These are phyloP conservation scores for Trichoderma virens DNA, from an alignment of 495 filamentous ascomycete genomes.

Conservation along the genomic window DNA sequence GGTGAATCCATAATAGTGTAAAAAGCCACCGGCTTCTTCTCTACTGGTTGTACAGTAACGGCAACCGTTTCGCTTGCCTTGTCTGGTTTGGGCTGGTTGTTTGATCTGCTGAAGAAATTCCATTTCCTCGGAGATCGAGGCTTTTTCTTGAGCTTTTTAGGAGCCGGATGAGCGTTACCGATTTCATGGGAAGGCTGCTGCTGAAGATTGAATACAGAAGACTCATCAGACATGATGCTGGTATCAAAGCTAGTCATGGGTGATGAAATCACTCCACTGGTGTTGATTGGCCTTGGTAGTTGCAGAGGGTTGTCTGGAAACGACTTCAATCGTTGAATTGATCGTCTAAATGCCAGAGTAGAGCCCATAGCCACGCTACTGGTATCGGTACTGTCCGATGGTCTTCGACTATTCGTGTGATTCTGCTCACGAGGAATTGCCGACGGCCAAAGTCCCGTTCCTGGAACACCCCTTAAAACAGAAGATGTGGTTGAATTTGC, in stretches of 20 bases:
- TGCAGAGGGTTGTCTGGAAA: constrained; percentile 29
- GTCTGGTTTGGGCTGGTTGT: constrained; percentile 39
- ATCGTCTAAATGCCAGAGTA: constrained; percentile 44
- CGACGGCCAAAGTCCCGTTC: constrained; percentile 45
- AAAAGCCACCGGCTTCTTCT: constrained; percentile 52
- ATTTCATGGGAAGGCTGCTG: constrained; percentile 17
- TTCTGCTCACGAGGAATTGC: constrained; percentile 30
- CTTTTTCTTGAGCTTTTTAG: constrained; percentile 51
- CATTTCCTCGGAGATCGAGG: constrained; percentile 59
- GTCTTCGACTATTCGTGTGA: constrained; percentile 24
- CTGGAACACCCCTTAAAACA: constrained; percentile 29
- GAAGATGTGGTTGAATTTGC: constrained; percentile 33
- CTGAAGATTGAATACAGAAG: constrained; percentile 23
- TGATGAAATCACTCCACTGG: constrained; percentile 30
- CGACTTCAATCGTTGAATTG: constrained; percentile 39
- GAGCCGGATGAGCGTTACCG: constrained; percentile 15
- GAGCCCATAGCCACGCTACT: constrained; percentile 32
- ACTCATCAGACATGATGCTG: constrained; percentile 46
- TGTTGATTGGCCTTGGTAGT: constrained; percentile 36
- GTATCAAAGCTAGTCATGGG: constrained; percentile 43
- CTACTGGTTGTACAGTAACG: constrained; percentile 33
- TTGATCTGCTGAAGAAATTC: constrained; percentile 75
- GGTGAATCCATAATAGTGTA: constrained; percentile 75
- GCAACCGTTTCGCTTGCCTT: constrained; percentile 25
- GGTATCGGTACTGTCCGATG: constrained; percentile 47